phyloP scores from a whole-genome alignment of 768 basidiomycete species.

The Collybia nuda region DNA sequence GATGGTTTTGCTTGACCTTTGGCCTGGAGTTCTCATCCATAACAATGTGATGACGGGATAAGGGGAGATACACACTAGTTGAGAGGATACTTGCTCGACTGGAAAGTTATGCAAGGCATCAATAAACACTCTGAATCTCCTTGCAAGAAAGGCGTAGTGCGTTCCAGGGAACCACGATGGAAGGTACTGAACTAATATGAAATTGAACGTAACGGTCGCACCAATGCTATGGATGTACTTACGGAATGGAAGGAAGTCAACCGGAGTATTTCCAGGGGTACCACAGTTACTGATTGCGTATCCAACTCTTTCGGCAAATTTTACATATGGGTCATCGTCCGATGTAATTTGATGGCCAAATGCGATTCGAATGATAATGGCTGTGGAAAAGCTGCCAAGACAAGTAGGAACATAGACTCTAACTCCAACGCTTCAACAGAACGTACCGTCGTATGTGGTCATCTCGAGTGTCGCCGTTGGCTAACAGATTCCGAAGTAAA shows the following conservation, averaged over 20 bases:
- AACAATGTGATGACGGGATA: neutral
- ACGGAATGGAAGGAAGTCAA: conserved; percentile 23
- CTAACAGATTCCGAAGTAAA: conserved; percentile 27
- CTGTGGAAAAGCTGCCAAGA: conserved; percentile 8
- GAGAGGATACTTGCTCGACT: conserved; percentile 24
- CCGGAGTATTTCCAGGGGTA: conserved; percentile 17
- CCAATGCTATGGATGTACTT: conserved; percentile 5
- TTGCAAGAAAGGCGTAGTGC: conserved; percentile 16
- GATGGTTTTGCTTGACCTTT: too few relatives aligned
- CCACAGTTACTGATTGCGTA: conserved; percentile 19
- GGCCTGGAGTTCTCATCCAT: neutral
- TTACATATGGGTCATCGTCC: conserved; percentile 36
- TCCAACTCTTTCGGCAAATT: conserved; percentile 28
- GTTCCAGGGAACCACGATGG: conserved; percentile 31
- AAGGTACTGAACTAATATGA: conserved; percentile 22
- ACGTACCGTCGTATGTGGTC: conserved; percentile 28
- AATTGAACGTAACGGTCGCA: neutral
- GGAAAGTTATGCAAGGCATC: conserved; percentile 26
- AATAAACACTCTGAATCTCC: conserved; percentile 4
- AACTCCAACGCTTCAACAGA: neutral
- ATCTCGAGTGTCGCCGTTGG: conserved; percentile 19
- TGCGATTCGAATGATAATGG: conserved; percentile 23
- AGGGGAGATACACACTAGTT: conserved; percentile 24
- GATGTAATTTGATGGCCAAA: conserved; percentile 31
- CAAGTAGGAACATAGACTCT: neutral